A percentile compares a stretch with the other conserved stretches of the same genome.
phyloP scores from a whole-genome alignment of 73 alveolate species.

The Tetrahymena malaccensis region DNA sequence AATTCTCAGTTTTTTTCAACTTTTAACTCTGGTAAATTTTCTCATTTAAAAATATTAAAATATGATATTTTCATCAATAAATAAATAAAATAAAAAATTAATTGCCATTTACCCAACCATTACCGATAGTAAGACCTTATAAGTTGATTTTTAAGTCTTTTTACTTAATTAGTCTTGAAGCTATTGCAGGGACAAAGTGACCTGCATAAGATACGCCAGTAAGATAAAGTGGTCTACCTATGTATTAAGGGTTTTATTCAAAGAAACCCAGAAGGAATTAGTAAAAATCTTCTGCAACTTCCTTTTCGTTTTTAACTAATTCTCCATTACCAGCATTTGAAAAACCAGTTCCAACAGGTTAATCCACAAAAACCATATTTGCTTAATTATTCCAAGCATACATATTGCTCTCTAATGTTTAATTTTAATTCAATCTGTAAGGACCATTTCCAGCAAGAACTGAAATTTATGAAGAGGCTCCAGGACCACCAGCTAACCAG shows the following conservation, averaged over 20 bases:
- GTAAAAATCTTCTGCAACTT: constrained; percentile 51
- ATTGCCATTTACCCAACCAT: constrained; percentile 26
- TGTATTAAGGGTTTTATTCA: background rate
- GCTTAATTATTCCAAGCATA: constrained; percentile 63
- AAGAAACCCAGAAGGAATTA: background rate
- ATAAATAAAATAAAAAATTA: background rate
- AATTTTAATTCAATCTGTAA: background rate
- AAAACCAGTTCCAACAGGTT: constrained; percentile 78
- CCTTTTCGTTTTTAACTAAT: background rate
- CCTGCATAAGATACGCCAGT: constrained; percentile 90
- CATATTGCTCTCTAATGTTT: constrained; percentile 44
- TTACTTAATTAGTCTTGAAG: background rate
- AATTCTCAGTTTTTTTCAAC: too few relatives aligned
- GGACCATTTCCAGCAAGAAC: constrained; percentile 88
- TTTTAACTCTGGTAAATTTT: too few relatives aligned
- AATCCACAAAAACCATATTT: constrained; percentile 54
- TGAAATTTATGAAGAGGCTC: constrained; percentile 75
- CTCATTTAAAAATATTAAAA: too few relatives aligned
- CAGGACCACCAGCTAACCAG: constrained; percentile 97
- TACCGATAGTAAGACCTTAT: constrained; percentile 60
- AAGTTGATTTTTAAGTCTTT: constrained; percentile 32
- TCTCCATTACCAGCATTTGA: constrained; percentile 50
- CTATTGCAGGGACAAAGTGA: constrained; percentile 64
- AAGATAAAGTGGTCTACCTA: constrained; percentile 13
- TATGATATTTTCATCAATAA: too few relatives aligned